These are phyloP conservation scores for Fraxinus xanthoxyloides DNA, from an alignment of 305 asterid genomes.

Conservation along the genomic window DNA sequence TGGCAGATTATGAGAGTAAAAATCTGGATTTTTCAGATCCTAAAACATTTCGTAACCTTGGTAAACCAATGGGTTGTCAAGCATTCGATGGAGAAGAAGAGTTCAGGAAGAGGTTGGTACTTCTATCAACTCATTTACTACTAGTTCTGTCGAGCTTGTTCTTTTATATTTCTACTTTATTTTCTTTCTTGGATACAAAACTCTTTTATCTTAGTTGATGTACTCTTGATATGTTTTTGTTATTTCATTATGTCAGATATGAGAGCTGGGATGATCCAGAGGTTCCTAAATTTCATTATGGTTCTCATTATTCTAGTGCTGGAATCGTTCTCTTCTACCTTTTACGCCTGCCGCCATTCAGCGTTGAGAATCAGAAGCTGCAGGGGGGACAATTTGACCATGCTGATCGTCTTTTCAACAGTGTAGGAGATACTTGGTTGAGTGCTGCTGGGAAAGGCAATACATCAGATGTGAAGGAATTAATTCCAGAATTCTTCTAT, in stretches of 20 bases:
- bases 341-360: conserved; percentile 92
- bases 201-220: background rate
- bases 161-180: background rate
- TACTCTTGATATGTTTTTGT: conserved; percentile 17
- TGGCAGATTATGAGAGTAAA: conserved; percentile 95
- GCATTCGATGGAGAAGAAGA: conserved; percentile 95
- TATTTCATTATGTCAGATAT: conserved; percentile 48
- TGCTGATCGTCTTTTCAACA: conserved; percentile 98
- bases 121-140: conserved; percentile 8
- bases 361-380: conserved; percentile 86
- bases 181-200: background rate
- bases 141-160: conserved; percentile 6
- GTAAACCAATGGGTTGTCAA: conserved; percentile 98
- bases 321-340: conserved; percentile 99
- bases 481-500: conserved; percentile 96
- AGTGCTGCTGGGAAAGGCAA: conserved; percentile 99
- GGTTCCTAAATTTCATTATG: conserved; percentile 98
- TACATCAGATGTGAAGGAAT: conserved; percentile 98
- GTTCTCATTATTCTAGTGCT: conserved; percentile 99
- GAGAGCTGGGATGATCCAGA: conserved; percentile 99
- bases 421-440: conserved; percentile 86
- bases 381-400: conserved; percentile 99
- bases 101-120: conserved; percentile 82
- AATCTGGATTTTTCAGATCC: conserved; percentile 78
- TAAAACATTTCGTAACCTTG: conserved; percentile 83